Evolutionary conservation across 2,329 filamentous ascomycete genomes (phyloP), one percentile per base, ranked within the genome.

Genomic region (Neopestalotiopsis clavispora): DNA sequence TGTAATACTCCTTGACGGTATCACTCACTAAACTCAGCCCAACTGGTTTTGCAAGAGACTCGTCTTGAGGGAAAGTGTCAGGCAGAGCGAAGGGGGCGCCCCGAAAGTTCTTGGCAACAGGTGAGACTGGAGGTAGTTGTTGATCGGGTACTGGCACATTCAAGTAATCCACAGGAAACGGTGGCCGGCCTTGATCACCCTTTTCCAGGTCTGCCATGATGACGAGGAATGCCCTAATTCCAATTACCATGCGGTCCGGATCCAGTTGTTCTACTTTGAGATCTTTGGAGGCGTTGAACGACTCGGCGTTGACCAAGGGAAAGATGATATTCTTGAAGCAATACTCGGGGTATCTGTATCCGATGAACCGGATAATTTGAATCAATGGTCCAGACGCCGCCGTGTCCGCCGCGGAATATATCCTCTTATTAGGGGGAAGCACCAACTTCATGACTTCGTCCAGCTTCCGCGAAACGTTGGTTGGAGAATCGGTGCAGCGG

Each of bases 231-330:
- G 96, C 93, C 71, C 94, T 90, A 71, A 99, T 99, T 2, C 95
- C 96, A 74, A 99, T 93, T n/a, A 98, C 95, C 82, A 98, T 97
- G 75, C 94, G 92, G 77, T 99, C 97, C 0, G 97, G 96, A 71
- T 99, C 96, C 71, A 99, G 87, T 76, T 97, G 94, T 76, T 98
- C 96, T 34, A 98, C 92, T 76, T 90, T 94, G 57, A 96, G 83
- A 59, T 97, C 93, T 75, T 91, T 87, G 72, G 93, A 84, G 20
- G 90, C 89, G 34, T 88, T 86, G 77, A 98, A 96, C n/a, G 94
- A 84, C 66, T 98, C 95, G 1, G 94, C 94, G 77, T 97, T 97
- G 77, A 99, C 92, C 49, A 99, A 83, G 3, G 95, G 96, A 74
- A 98, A 98, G n/a, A 99, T 94, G 72, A 98, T 92, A 61, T 86